Evolutionary conservation across 768 basidiomycete species (phyloP), one percentile per base, ranked within the genome.

Genomic region (Serendipita sp.): DNA sequence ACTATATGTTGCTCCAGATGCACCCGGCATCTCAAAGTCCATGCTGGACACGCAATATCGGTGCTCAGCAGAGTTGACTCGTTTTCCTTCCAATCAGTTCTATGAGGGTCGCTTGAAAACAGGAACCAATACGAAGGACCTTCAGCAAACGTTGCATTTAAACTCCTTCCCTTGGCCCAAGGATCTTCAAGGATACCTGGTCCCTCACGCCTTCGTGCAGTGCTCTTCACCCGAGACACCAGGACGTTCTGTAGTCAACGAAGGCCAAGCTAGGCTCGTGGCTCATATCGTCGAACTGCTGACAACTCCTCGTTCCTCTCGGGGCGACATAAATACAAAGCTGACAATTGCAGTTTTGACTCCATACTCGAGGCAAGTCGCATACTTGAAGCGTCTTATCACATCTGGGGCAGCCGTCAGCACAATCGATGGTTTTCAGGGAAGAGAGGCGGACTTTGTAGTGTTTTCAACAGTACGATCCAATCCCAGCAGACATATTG

Each of bases 1-100:
- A 41, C 74, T 86, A 0, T 85, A 84, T 65, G 79, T 74, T 0
- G 75, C 77, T 0, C 69, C 71, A 5, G 63, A 68, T 0, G 70
- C 68, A 18, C 68, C 72, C 0, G 76, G 74, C 3, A 75, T 85
- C 60, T 70, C 71, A 3, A 82, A 83, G 65, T 82, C 82, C 0
- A 87, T 86, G 85, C 74, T 86, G 23, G 79, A 86, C 68, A 81
- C 78, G 65, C 63, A 75, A 66, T 86, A 86, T 70, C 80, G 85
- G 2, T 86, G 84, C 64, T 81, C 84, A 0, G 71, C 73, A 56
- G 79, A 79, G 45, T 77, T 85, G 1, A 84, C 83, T 36, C 71
- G 70, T 1, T 86, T 86, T 67, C 85, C 85, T 0, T 85, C 85
- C 0, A 68, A 70, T 7, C 81, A 83, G 67, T 87, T 87, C 68